A percentile compares a stretch with the other conserved stretches of the same genome.
Conservation (phyloP, 2,329 filamentous ascomycete genomes). For the Hawksworthiomyces lignivorus region DNA sequence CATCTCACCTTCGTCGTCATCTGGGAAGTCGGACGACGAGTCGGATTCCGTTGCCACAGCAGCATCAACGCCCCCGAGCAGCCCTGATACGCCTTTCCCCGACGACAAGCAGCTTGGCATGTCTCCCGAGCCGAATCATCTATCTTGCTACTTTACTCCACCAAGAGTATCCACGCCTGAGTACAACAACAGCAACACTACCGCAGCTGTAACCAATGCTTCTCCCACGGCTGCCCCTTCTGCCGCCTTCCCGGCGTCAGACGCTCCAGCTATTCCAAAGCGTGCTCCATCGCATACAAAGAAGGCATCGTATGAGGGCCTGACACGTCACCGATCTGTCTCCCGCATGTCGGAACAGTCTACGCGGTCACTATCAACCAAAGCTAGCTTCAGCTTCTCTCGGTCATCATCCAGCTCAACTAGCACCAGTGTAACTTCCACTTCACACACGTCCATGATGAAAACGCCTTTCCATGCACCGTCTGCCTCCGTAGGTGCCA, state of each 20-base stretch:
- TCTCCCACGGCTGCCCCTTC: conserved; percentile 13
- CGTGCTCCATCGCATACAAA: conserved; percentile 85
- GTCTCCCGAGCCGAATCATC: conserved; percentile 56
- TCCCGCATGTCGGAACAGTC: conserved; percentile 51
- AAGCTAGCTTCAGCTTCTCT: conserved; percentile 48
- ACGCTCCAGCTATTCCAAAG: conserved; percentile 63
- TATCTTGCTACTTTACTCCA: conserved; percentile 58
- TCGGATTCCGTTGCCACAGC: conserved; percentile 56
- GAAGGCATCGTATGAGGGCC: conserved; percentile 64
- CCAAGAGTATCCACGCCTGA: conserved; percentile 34
- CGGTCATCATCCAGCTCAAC: conserved; percentile 51
- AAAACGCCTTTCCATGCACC: conserved; percentile 11
- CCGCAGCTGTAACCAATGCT: conserved; percentile 27
- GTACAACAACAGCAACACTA: background rate
- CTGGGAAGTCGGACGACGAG: conserved; percentile 59
- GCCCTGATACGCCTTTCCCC: conserved; percentile 56
- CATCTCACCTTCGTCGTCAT: conserved; percentile 36
- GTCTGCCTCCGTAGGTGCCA: conserved; percentile 17
- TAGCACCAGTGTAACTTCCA: conserved; percentile 35
- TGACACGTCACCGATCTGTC: conserved; percentile 39
- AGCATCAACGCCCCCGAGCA: conserved; percentile 55
- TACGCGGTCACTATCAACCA: conserved; percentile 44
- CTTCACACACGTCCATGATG: conserved; percentile 25
- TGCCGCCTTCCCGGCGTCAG: conserved; percentile 19
- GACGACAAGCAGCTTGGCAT: conserved; percentile 37